A percentile compares a stretch with the other conserved stretches of the same genome.
Evolutionary conservation across 2,329 filamentous ascomycete genomes (phyloP).

Genomic region (Penicillium sp.): DNA sequence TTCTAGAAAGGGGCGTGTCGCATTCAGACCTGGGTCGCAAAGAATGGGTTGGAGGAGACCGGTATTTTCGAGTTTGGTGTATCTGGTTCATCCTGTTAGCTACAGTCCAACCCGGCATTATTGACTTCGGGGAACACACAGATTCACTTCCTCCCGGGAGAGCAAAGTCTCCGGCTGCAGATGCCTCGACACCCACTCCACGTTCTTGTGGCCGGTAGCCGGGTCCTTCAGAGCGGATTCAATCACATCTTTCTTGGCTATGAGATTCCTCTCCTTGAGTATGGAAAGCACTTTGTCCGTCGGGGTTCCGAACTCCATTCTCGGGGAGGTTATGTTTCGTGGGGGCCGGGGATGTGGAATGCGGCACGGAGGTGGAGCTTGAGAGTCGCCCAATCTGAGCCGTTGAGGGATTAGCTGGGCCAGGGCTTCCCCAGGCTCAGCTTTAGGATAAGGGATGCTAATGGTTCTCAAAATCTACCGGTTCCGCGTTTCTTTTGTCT

Average conservation of each 20-base stretch:
- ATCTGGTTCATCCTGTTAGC: slow-evolving; percentile 22
- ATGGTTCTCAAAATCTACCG: neutral
- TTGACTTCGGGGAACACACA: slow-evolving; percentile 26
- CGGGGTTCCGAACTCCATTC: slow-evolving; percentile 6
- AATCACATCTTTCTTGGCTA: slow-evolving; percentile 27
- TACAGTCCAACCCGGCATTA: neutral
- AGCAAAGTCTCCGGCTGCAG: slow-evolving; percentile 34
- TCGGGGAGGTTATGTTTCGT: slow-evolving; percentile 1
- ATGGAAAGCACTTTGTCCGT: slow-evolving; percentile 21
- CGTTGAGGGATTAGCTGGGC: neutral
- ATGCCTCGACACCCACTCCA: slow-evolving; percentile 33
- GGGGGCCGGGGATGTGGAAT: slow-evolving; percentile 6
- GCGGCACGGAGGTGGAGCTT: neutral
- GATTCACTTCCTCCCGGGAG: slow-evolving; percentile 37
- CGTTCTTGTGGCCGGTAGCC: slow-evolving; percentile 14
- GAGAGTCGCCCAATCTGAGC: neutral
- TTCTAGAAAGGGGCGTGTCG: slow-evolving; percentile 38
- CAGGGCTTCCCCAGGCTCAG: neutral
- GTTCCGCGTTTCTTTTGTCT: neutral
- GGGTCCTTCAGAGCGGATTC: slow-evolving; percentile 26
- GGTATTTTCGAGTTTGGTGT: slow-evolving; percentile 33
- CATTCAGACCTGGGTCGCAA: slow-evolving; percentile 24
- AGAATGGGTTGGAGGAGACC: slow-evolving; percentile 29
- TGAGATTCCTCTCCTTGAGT: slow-evolving; percentile 31
- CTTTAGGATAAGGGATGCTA: neutral